Percentiles rank a stretch among this genome's conserved stretches.
Conservation (phyloP, 2,329 filamentous ascomycete species). For the Fusarium keratoplasticum region DNA sequence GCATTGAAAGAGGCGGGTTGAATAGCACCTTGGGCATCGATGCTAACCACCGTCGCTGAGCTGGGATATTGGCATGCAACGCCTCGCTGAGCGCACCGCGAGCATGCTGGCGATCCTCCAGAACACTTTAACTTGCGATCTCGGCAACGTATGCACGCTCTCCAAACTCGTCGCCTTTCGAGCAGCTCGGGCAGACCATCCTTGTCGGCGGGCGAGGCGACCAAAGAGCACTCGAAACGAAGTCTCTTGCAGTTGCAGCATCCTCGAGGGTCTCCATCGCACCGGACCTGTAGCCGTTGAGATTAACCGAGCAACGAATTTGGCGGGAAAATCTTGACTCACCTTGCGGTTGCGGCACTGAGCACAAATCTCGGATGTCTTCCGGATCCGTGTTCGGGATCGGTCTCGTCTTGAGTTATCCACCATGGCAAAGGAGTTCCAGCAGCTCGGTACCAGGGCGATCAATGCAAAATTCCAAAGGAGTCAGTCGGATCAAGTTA, state of each 20-base stretch:
- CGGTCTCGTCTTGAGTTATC: not conserved
- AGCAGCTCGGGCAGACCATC: not conserved
- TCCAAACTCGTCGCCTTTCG: conserved; percentile 13
- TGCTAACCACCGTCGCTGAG: not conserved
- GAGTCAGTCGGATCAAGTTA: not conserved
- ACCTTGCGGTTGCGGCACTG: conserved; percentile 32
- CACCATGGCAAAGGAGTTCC: not conserved
- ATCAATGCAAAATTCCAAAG: not conserved
- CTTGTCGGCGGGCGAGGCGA: accelerated
- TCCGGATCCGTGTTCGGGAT: conserved; percentile 12
- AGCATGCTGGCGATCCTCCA: conserved; percentile 9
- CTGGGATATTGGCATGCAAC: conserved; percentile 9
- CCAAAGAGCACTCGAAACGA: conserved; percentile 13
- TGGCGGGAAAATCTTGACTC: not conserved
- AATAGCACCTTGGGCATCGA: not conserved
- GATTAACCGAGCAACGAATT: not conserved
- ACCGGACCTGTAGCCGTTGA: conserved; percentile 4
- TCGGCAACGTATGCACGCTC: conserved; percentile 14
- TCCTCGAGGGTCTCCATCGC: conserved; percentile 6
- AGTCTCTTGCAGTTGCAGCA: conserved; percentile 22
- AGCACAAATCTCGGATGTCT: conserved; percentile 24
- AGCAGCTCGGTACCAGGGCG: not conserved
- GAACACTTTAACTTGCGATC: conserved; percentile 27
- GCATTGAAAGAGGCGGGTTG: not conserved
- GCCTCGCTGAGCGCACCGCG: not conserved